Conservation (phyloP, 2,329 filamentous ascomycete genomes). For the Hymenoscyphus occultus region DNA sequence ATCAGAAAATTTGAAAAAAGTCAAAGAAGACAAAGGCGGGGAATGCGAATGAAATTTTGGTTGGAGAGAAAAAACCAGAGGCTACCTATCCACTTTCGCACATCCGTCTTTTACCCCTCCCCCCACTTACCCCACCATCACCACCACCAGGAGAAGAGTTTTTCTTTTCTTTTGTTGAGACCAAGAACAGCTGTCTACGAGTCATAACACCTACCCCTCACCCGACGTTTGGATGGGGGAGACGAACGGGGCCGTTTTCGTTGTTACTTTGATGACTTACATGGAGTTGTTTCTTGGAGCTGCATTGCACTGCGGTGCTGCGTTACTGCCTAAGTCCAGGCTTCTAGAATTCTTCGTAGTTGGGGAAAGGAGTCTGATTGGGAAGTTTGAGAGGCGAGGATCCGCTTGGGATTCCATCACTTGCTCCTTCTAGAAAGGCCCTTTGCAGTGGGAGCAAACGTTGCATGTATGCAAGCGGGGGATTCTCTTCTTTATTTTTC, state of each 20-base stretch:
- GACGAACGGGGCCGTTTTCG: not conserved
- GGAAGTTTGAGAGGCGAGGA: too few relatives aligned
- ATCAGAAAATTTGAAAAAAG: not conserved
- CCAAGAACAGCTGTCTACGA: not conserved
- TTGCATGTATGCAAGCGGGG: not conserved
- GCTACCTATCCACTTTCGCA: not conserved
- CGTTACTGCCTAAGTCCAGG: not conserved
- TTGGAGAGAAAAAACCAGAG: too few relatives aligned
- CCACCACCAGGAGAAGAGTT: not conserved
- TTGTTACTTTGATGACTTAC: not conserved
- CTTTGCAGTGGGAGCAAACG: not conserved
- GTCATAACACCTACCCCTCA: constrained; percentile 4
- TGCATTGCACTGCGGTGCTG: not conserved
- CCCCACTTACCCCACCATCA: not conserved
- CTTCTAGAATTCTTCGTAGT: not conserved
- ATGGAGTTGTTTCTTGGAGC: not conserved
- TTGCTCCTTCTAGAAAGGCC: not conserved
- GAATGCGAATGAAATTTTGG: not conserved
- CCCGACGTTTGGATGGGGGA: not conserved
- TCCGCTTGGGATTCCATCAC: not conserved
- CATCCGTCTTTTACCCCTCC: constrained; percentile 3
- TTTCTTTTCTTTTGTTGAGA: not conserved
- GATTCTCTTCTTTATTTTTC: not conserved
- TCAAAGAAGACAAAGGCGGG: not conserved
- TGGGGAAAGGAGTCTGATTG: not conserved